A percentile compares a stretch with the other conserved stretches of the same genome.
Conservation (phyloP, 2,329 filamentous ascomycete species). For the Thermothelomyces thermophilus region DNA sequence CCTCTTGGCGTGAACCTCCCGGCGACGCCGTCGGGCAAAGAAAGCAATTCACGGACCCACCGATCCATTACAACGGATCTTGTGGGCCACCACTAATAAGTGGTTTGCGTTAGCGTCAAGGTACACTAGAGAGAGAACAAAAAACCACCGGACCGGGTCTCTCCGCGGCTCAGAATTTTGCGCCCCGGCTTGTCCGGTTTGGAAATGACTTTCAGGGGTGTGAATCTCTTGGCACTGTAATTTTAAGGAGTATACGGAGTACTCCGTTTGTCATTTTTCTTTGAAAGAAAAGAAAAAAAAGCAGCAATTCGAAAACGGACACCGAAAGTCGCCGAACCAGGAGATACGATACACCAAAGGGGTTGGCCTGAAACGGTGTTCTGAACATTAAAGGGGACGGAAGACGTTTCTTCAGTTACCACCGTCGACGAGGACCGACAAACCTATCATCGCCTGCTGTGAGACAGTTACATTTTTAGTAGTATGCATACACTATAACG, state of each 20-base stretch:
- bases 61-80: constrained; percentile 1
- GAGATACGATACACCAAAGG: no score
- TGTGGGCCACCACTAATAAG: background rate
- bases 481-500: no score
- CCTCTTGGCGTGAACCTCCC: background rate
- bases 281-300: background rate
- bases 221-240: constrained; percentile 1
- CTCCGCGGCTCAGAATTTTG: background rate
- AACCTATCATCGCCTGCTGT: no score
- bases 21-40: background rate
- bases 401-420: no score
- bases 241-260: no score
- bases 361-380: no score
- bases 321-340: no score
- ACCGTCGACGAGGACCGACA: no score
- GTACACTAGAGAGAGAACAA: background rate
- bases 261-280: background rate
- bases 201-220: constrained; percentile 3
- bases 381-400: no score
- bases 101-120: background rate
- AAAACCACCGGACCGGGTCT: constrained; percentile 9
- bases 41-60: background rate
- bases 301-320: no score
- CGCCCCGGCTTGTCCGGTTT: constrained; percentile 4
- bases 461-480: no score